Conservation (phyloP, 306 rosid genomes). For the Prunus campanulata region DNA sequence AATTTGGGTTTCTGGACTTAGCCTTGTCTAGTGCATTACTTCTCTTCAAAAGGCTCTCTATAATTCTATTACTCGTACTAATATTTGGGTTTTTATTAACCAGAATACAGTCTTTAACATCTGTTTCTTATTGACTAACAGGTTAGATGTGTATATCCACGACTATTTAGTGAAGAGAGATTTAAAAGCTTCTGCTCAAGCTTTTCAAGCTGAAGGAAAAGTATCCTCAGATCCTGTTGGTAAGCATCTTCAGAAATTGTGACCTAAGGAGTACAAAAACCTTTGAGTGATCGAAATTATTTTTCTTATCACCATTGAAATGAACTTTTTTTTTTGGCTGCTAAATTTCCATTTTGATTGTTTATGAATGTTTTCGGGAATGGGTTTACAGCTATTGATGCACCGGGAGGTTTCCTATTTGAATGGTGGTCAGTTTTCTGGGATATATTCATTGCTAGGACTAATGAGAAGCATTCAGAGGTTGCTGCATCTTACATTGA, state of each 20-base stretch:
- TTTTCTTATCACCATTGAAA: neutral
- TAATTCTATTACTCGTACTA: neutral
- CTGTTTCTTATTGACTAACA: slow-evolving; percentile 36
- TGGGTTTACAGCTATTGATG: slow-evolving; percentile 88
- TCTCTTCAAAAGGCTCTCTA: neutral
- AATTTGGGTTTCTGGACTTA: slow-evolving; percentile 1
- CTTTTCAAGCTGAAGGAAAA: slow-evolving; percentile 97
- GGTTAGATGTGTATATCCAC: slow-evolving; percentile 98
- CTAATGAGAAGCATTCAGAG: slow-evolving; percentile 98
- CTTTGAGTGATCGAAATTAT: slow-evolving; percentile 6
- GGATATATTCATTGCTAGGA: slow-evolving; percentile 98
- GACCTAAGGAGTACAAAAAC: slow-evolving; percentile 1
- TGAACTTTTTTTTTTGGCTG: neutral
- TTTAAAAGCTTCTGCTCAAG: slow-evolving; percentile 96
- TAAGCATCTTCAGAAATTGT: slow-evolving; percentile 38
- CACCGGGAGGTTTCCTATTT: slow-evolving; percentile 95
- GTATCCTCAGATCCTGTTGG: slow-evolving; percentile 99
- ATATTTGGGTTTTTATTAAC: neutral
- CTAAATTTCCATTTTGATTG: slow-evolving; percentile 7
- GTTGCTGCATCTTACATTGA: slow-evolving; percentile 98
- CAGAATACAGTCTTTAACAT: neutral
- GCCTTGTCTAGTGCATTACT: neutral
- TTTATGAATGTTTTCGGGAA: slow-evolving; percentile 7
- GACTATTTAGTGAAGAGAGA: slow-evolving; percentile 96
- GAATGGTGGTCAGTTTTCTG: slow-evolving; percentile 99